Evolutionary conservation across 345 rosid genomes (phyloP), one percentile per base, ranked within the genome.

Genomic region (Anacardium occidentale): DNA sequence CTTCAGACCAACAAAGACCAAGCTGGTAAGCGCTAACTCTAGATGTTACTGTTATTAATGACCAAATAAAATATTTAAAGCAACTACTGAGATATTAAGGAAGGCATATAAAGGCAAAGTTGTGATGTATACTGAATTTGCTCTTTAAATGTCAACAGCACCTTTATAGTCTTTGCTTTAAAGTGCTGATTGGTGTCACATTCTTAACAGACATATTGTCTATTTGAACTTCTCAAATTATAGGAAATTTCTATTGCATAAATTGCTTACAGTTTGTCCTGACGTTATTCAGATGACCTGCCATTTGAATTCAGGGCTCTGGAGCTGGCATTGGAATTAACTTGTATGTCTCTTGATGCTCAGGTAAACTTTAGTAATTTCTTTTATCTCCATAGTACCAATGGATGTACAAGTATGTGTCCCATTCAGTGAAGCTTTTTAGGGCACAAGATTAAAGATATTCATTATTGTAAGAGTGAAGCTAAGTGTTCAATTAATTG

Each of bases 301-400:
- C 99, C 98, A 24, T 95, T 95, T 81, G 98, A 95, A 67, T 92
- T 95, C 77, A 89, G 85, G 81, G 96, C 99, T 29, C 82, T 95
- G 77, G 99, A 95, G 80, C 71, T 95, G 82, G 97, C 97, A 75
- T 83, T 95, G 87, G 99, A 95, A 61, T 51, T 92, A 62, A 86
- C 96, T 66, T 95, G 98, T 89, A 82, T 80, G 83, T 87, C 94
- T 69, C 88, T 95, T 81, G 97, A 91, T 85, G 83, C 89, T 58
- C 95, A 92, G 97, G 98, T 92, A 77, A 78, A 82, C 74, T 50
- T 17, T 48, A 73, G 18, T 74, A 15, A 65, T 18, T 40, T 56
- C 51, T 60, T 73, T 57, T 71, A 13, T 37, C 11, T 22, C 45
- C 57, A 61, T 45, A 53, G 42, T 68, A 26, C n/a, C 34, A 22